phyloP scores from a whole-genome alignment of 1,139 yeast species.

The Pichia sp. region DNA sequence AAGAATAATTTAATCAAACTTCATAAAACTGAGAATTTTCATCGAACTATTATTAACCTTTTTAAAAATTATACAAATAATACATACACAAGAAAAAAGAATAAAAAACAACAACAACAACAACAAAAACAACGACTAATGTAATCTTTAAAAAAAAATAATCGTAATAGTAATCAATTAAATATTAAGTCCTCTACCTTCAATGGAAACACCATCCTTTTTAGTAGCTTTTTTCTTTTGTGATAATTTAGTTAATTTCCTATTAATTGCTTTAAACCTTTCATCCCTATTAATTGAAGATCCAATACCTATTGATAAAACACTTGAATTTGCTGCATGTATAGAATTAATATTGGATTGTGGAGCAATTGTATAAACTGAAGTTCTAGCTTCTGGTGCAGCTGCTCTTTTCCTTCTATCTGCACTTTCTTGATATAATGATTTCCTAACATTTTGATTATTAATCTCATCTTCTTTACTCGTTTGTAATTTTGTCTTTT shows the following conservation, averaged over 20 bases:
- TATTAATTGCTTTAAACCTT: conserved; percentile 66
- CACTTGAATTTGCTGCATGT: conserved; percentile 29
- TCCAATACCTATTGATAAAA: conserved; percentile 41
- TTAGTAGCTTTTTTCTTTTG: conserved; percentile 36
- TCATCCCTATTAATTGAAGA: conserved; percentile 57
- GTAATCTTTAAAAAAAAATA: not conserved
- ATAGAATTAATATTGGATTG: conserved; percentile 47
- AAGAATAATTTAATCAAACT: no score
- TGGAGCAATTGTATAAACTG: conserved; percentile 90
- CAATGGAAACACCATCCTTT: conserved; percentile 73
- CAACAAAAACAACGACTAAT: no score
- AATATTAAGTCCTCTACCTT: conserved; percentile 56
- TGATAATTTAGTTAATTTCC: conserved; percentile 45
- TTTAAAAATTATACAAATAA: not conserved
- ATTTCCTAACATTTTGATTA: conserved; percentile 36
- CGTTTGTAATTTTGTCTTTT: conserved; percentile 31
- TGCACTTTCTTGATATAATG: conserved; percentile 86
- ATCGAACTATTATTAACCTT: no score
- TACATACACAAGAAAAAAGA: no score
- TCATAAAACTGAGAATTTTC: no score
- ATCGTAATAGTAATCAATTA: not conserved
- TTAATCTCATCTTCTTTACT: conserved; percentile 14
- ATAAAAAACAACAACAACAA: no score
- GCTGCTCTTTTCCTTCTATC: conserved; percentile 91
- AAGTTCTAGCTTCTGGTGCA: conserved; percentile 82